Base-by-base conservation (phyloP, 371 early-diverging fungal genomes). In the Funneliformis caledonium region DNA sequence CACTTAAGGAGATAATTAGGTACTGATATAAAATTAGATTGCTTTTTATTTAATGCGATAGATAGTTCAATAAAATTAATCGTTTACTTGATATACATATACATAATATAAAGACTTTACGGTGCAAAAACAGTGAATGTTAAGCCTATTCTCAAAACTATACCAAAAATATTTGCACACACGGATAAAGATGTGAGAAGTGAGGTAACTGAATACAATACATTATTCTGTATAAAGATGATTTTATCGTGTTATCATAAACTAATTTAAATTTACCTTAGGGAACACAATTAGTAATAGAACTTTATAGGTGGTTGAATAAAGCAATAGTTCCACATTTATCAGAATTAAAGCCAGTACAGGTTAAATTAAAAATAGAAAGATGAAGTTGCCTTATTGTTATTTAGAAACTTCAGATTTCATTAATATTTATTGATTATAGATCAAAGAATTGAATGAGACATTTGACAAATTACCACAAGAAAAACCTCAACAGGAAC, bases 141-240 rank as follows among this genome's bases (percentile, higher is more conserved):
- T 42, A 98, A 97, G 81, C 93, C 94, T 1, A 85, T 98, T 16
- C 80, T 96, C 60, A 98, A 98, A 84, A 85, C 88, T 12, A 82
- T 99, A n/a, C 88, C 94, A 4, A 93, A 95, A 81, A 87, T 98
- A 12, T 97, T 98, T 87, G 94, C 93, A 45, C 97, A 98, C 82
- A 91, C 93, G 16, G 99, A 99, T 84, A 96, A 95, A 80, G 92
- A 89, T 72, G 98, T 99, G 26, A 90, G 99, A 74, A 91, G 92
- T 19, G 99, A 98, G 88, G 95, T 93, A 68, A 86, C 72, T 82
- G n/a, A 72, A 6, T 78, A 31, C 26, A 26, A 26, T 10, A 19
- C 16, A 56, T 56, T 19, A 37, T 37, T 2, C 37, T 3, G 37
- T 37, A 37, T 37, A 37, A 37, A 37, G 37, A 37, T 56, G 2